Conservation (phyloP, 495 filamentous ascomycete species). For the Glonium stellatum region DNA sequence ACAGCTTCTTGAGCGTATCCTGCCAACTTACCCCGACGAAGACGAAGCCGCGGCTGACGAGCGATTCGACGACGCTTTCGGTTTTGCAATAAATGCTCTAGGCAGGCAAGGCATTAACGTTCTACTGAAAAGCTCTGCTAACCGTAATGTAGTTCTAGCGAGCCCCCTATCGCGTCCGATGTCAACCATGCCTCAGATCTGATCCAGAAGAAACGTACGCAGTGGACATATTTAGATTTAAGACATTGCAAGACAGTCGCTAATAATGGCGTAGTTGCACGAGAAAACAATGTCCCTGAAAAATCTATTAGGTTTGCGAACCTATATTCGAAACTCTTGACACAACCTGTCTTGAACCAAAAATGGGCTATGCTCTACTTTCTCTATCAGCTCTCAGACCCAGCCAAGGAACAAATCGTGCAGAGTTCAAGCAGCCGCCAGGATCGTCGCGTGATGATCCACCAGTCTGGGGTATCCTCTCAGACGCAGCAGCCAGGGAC, state of each 20-base stretch:
- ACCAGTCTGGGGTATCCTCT: neutral
- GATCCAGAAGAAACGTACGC: conserved; percentile 68
- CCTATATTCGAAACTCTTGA: conserved; percentile 76
- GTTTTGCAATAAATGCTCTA: conserved; percentile 29
- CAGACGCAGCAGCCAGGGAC: neutral
- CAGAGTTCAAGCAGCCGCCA: neutral
- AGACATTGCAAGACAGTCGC: neutral
- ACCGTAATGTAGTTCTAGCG: conserved; percentile 7
- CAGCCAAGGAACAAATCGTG: conserved; percentile 24
- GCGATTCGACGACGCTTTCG: conserved; percentile 36
- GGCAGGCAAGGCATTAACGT: conserved; percentile 3
- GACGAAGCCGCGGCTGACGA: conserved; percentile 34
- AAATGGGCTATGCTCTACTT: conserved; percentile 97
- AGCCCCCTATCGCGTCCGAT: conserved; percentile 46
- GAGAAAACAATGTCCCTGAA: conserved; percentile 66
- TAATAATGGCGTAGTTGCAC: conserved; percentile 48
- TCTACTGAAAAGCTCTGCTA: neutral
- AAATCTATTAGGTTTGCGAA: conserved; percentile 84
- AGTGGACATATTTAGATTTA: neutral
- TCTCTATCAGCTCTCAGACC: conserved; percentile 67
- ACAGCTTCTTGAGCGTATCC: conserved; percentile 36
- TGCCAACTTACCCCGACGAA: conserved; percentile 34
- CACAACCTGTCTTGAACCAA: conserved; percentile 82
- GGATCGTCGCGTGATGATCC: neutral
- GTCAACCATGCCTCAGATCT: conserved; percentile 86